A percentile compares a stretch with the other conserved stretches of the same genome.
These are phyloP conservation scores for Colletotrichum somersetense DNA, from an alignment of 2,329 filamentous ascomycete species.

Conservation along the genomic window DNA sequence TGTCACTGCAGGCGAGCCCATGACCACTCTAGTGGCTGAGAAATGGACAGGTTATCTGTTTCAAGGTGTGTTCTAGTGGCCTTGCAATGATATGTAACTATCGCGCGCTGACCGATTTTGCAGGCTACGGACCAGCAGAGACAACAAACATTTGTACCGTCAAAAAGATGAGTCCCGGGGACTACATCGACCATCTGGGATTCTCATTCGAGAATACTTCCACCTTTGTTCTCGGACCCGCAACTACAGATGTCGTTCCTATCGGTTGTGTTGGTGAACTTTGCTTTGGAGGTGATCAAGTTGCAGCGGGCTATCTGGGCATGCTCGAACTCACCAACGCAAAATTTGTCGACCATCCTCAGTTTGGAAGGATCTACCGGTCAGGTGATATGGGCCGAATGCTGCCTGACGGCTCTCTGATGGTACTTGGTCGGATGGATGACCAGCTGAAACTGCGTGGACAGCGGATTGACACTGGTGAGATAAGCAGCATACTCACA, in stretches of 20 bases:
- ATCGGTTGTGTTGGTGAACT: constrained; percentile 83
- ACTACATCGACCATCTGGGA: constrained; percentile 82
- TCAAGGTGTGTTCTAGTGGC: constrained; percentile 64
- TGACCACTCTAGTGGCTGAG: constrained; percentile 78
- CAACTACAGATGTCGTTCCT: constrained; percentile 68
- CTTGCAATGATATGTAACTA: neutral
- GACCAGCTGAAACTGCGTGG: constrained; percentile 87
- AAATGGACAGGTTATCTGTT: constrained; percentile 79
- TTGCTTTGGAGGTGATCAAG: constrained; percentile 88
- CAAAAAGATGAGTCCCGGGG: constrained; percentile 68
- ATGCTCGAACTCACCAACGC: constrained; percentile 70
- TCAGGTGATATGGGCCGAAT: constrained; percentile 87
- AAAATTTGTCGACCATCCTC: constrained; percentile 77
- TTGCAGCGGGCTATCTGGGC: constrained; percentile 81
- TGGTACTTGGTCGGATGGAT: constrained; percentile 80
- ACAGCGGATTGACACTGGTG: constrained; percentile 82
- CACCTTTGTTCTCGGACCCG: constrained; percentile 69
- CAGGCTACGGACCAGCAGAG: constrained; percentile 84
- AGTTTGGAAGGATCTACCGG: constrained; percentile 80
- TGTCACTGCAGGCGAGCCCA: constrained; percentile 83
- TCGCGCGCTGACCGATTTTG: constrained; percentile 1
- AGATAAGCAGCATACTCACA: constrained; percentile 76
- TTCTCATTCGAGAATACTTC: constrained; percentile 81
- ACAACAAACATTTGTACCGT: constrained; percentile 91
- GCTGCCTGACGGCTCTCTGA: constrained; percentile 79